phyloP scores from a whole-genome alignment of 352 stramenopile genomes.

The Phytopythium aichiense region DNA sequence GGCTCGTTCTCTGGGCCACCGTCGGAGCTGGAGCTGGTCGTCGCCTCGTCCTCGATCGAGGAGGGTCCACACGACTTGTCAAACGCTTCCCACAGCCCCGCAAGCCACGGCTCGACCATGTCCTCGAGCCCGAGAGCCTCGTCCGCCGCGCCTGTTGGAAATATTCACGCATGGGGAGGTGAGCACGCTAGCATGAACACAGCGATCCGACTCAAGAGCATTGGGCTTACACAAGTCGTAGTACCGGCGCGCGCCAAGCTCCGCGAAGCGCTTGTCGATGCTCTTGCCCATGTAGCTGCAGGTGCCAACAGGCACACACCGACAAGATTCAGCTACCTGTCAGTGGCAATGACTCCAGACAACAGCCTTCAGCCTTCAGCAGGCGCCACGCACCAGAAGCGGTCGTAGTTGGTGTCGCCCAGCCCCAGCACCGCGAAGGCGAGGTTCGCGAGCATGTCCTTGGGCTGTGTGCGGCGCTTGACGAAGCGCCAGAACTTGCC shows the following conservation, averaged over 20 bases:
- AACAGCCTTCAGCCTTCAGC: background rate
- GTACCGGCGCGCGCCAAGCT: constrained; percentile 84
- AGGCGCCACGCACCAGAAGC: constrained; percentile 82
- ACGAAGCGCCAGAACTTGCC: constrained; percentile 91
- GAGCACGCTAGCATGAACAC: background rate
- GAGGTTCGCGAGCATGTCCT: constrained; percentile 70
- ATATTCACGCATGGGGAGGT: background rate
- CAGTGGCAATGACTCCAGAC: background rate
- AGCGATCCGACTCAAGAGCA: constrained; percentile 1
- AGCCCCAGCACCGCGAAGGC: constrained; percentile 89
- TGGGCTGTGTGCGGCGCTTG: constrained; percentile 82
- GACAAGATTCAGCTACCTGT: background rate
- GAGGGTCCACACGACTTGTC: constrained; percentile 24
- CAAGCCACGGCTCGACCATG: constrained; percentile 92
- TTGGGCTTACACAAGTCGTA: constrained; percentile 46
- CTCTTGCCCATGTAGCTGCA: constrained; percentile 81
- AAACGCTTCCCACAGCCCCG: constrained; percentile 50
- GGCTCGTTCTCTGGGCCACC: constrained; percentile 5
- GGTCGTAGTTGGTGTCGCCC: constrained; percentile 97
- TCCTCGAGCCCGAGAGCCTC: constrained; percentile 94
- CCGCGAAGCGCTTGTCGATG: constrained; percentile 86
- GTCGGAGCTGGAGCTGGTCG: constrained; percentile 18
- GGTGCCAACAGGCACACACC: background rate
- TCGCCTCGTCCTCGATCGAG: constrained; percentile 3
- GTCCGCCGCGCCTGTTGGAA: constrained; percentile 71